Percentiles rank a stretch among this genome's conserved stretches.
These are phyloP conservation scores for Phialemonium atrogriseum DNA, from an alignment of 2,329 filamentous ascomycete species.

Conservation along the genomic window DNA sequence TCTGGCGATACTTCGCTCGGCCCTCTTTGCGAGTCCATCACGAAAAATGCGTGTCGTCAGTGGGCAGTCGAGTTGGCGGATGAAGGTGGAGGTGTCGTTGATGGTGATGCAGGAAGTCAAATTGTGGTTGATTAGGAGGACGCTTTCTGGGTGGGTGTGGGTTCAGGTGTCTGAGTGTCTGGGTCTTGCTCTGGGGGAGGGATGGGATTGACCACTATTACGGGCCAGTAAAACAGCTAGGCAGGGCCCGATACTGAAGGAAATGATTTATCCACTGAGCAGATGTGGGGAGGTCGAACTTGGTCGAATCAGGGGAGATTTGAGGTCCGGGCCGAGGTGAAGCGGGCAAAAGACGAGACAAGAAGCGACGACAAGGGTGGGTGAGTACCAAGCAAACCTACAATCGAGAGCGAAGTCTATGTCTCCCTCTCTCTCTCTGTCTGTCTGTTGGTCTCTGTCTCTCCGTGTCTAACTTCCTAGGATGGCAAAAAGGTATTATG, in stretches of 20 bases:
- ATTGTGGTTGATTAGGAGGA: constrained; percentile 10
- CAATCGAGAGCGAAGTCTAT: too few species aligned
- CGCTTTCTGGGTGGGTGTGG: constrained; percentile 7
- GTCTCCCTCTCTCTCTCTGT: too few species aligned
- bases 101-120: constrained; percentile 12
- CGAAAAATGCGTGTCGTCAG: too few species aligned
- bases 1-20: constrained; percentile 59
- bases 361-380: too few species aligned
- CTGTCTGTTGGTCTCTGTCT: too few species aligned
- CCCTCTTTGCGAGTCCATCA: constrained; percentile 47
- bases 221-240: constrained; percentile 19
- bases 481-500: constrained; percentile 5
- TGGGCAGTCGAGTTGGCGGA: constrained; percentile 7
- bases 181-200: too few species aligned
- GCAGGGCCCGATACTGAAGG: constrained; percentile 15
- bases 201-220: not conserved
- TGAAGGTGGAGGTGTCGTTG: constrained; percentile 6
- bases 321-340: too few species aligned
- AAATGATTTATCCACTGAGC: too few species aligned
- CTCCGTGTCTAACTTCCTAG: too few species aligned
- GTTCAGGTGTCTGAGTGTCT: too few species aligned
- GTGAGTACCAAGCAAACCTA: too few species aligned
- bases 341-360: too few species aligned
- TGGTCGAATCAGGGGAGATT: constrained; percentile 6
- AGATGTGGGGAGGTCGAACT: constrained; percentile 15